phyloP scores from a whole-genome alignment of 306 rosid species.

The Cucumis hystrix region DNA sequence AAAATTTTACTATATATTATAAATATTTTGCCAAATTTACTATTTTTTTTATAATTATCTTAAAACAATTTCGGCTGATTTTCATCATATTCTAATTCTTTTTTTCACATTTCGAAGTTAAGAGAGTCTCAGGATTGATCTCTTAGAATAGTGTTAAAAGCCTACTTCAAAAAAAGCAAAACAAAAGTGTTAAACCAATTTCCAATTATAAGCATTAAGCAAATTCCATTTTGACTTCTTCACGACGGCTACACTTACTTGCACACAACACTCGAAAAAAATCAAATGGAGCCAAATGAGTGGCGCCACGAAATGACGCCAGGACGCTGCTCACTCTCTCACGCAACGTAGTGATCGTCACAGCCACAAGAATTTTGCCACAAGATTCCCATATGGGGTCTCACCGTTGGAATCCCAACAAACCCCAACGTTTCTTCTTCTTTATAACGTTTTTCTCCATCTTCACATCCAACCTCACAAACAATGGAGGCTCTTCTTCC shows the following conservation, averaged over 20 bases:
- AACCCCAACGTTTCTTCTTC: not conserved
- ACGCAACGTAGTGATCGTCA: slow-evolving; percentile 7
- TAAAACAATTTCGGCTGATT: too few relatives aligned
- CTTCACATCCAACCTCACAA: not conserved
- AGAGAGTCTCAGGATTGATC: too few relatives aligned
- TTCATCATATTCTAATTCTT: too few relatives aligned
- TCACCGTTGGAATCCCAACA: slow-evolving; percentile 18
- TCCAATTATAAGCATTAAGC: not conserved
- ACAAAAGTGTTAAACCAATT: too few relatives aligned
- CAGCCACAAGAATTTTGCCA: slow-evolving; percentile 14
- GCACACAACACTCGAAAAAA: not conserved
- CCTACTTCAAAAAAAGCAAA: too few relatives aligned
- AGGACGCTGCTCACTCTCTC: not conserved
- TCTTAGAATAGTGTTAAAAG: too few relatives aligned
- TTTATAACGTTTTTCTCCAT: not conserved
- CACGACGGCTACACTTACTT: not conserved
- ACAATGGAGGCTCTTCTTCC: slow-evolving; percentile 33
- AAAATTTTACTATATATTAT: too few relatives aligned
- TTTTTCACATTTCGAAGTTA: too few relatives aligned
- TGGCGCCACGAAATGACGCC: not conserved
- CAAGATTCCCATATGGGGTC: slow-evolving; percentile 15
- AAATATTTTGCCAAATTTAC: too few relatives aligned
- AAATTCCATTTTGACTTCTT: not conserved
- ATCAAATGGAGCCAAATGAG: not conserved
- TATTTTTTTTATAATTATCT: too few relatives aligned